phyloP scores from a whole-genome alignment of 352 stramenopile genomes.

The Peronosclerospora sorghi region DNA sequence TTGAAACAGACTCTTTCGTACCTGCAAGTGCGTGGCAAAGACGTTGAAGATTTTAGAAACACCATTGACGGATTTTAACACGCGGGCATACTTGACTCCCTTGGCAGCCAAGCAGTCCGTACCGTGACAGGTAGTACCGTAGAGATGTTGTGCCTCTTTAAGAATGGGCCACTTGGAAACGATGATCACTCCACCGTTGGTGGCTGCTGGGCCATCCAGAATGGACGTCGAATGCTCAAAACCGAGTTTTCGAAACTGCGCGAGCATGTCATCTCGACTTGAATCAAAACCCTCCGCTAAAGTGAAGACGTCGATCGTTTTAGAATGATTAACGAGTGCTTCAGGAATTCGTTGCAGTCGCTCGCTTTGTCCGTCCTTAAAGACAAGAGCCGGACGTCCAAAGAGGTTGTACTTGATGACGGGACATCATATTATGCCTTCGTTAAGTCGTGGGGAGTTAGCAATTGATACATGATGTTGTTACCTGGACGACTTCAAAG shows the following conservation, averaged over 20 bases:
- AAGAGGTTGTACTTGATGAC: conserved; percentile 75
- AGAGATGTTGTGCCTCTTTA: conserved; percentile 67
- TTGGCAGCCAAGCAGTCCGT: conserved; percentile 76
- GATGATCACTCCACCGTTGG: conserved; percentile 69
- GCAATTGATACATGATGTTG: neutral
- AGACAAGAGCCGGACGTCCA: conserved; percentile 55
- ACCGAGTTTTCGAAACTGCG: conserved; percentile 36
- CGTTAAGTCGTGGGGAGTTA: conserved; percentile 5
- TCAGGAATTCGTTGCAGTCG: conserved; percentile 47
- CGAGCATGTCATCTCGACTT: conserved; percentile 44
- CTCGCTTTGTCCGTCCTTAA: conserved; percentile 58
- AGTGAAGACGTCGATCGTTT: conserved; percentile 60
- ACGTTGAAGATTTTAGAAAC: conserved; percentile 73
- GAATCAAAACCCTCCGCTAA: conserved; percentile 55
- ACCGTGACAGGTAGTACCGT: conserved; percentile 63
- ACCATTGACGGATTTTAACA: conserved; percentile 45
- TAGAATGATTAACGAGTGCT: conserved; percentile 31
- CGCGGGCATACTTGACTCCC: conserved; percentile 72
- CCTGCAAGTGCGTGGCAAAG: conserved; percentile 81
- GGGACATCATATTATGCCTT: neutral
- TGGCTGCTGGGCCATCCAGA: conserved; percentile 66
- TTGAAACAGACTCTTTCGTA: neutral
- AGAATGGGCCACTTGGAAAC: conserved; percentile 78
- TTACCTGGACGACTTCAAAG: neutral
- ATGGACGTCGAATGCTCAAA: conserved; percentile 57